Conservation (phyloP, 495 filamentous ascomycete genomes). For the Penicillium verhagenii region DNA sequence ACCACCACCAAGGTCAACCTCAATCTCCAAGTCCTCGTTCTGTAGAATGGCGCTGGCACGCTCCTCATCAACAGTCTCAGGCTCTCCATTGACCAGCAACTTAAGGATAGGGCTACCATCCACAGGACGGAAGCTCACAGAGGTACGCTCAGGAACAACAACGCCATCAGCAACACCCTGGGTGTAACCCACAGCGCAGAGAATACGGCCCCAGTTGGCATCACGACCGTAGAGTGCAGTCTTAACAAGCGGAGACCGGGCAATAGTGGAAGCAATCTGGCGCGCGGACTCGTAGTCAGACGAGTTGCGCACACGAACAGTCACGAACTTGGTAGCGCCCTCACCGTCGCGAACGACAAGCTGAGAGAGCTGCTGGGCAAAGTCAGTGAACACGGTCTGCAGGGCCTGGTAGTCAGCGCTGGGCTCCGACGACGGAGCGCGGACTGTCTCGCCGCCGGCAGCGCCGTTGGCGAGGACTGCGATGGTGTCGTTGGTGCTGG, state of each 20-base stretch:
- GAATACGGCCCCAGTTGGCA: constrained; percentile 97
- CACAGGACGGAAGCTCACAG: constrained; percentile 84
- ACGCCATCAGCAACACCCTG: constrained; percentile 60
- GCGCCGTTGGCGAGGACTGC: constrained; percentile 93
- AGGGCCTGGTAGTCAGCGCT: constrained; percentile 66
- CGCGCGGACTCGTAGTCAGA: constrained; percentile 63
- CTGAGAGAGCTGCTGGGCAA: constrained; percentile 82
- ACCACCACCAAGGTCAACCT: constrained; percentile 61
- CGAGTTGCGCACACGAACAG: constrained; percentile 76
- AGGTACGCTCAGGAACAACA: constrained; percentile 79
- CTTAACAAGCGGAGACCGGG: constrained; percentile 93
- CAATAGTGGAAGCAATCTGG: constrained; percentile 80
- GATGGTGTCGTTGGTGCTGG: constrained; percentile 94
- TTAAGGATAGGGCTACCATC: constrained; percentile 80
- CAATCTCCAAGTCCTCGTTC: constrained; percentile 80
- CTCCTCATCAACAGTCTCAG: constrained; percentile 85
- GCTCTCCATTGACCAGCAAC: constrained; percentile 86
- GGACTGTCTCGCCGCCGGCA: constrained; percentile 61
- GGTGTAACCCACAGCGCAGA: constrained; percentile 92
- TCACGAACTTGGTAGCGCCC: constrained; percentile 97
- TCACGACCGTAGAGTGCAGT: constrained; percentile 96
- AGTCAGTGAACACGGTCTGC: constrained; percentile 65
- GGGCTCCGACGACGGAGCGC: constrained; percentile 42
- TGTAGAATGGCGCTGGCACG: constrained; percentile 84
- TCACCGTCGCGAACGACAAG: constrained; percentile 95